Evolutionary conservation across 306 rosid genomes (phyloP), one percentile per base, ranked within the genome.

Genomic region (Abrus pulchellus): DNA sequence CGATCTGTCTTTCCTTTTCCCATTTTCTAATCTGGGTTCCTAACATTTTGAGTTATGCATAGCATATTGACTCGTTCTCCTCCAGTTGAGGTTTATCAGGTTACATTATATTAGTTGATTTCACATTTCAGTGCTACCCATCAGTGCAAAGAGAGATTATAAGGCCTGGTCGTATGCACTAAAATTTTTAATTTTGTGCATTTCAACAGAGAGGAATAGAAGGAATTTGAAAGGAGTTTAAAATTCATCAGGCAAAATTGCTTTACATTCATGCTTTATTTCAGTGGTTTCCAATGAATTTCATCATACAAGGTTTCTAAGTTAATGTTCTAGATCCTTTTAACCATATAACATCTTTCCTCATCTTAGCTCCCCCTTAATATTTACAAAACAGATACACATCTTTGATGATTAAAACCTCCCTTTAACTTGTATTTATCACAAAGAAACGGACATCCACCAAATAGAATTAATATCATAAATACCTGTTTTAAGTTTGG

Each of bases 401-500:
- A 28, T 59, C 56, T 38, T 70, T 53, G 57, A 55, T 55, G 41
- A 68, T 34, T 8, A 36, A 54, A 45, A 64, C 63, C 73, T 45
- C 13, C 47, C 56, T 52, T 29, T 60, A 78, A 61, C 75, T 30
- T 53, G 40, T 55, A 74, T 28, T 43, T 32, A 63, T 55, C 34
- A 50, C 56, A 48, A 66, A 70, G 40, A 55, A 67, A 82, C 75
- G 68, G 12, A 20, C 66, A 64, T 29, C 68, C 65, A 78, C 59
- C 65, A 73, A 77, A 56, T 48, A 38, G 55, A 69, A 54, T 48
- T 72, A 33, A 59, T 41, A 57, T 29, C 32, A 59, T 28, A 64
- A 10, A 75, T 88, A 94, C 98, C 97, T 91, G 93, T 86, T 86
- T 86, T 73, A 92, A 83, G 85, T 83, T 77, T 8, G 97, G 95